Percentiles rank a stretch among this genome's conserved stretches.
These are phyloP conservation scores for Cyamopsis tetragonoloba DNA, from an alignment of 306 rosid genomes.

Conservation along the genomic window DNA sequence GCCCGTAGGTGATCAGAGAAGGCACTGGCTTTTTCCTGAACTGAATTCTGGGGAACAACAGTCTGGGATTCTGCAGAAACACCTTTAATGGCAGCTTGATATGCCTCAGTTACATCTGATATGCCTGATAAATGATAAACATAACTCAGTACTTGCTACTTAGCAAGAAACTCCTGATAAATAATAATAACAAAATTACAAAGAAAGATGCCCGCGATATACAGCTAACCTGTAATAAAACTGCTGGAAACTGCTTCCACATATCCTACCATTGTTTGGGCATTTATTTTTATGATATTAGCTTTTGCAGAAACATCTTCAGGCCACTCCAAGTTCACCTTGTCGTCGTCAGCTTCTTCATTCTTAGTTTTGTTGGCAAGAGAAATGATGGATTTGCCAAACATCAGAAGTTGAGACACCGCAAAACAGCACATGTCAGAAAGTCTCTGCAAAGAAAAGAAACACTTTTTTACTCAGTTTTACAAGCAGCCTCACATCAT, in stretches of 20 bases:
- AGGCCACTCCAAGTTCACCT: slow-evolving; percentile 73
- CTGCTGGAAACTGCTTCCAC: slow-evolving; percentile 84
- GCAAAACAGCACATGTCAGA: slow-evolving; percentile 93
- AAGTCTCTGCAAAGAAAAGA: slow-evolving; percentile 70
- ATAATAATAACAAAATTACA: not conserved
- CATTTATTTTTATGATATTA: slow-evolving; percentile 75
- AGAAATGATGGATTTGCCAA: slow-evolving; percentile 79
- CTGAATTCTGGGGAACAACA: slow-evolving; percentile 44
- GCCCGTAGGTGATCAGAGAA: slow-evolving; percentile 58
- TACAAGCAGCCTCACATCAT: not conserved
- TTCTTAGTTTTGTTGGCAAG: slow-evolving; percentile 59
- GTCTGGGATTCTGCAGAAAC: slow-evolving; percentile 55
- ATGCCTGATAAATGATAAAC: slow-evolving; percentile 48
- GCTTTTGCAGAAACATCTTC: slow-evolving; percentile 85
- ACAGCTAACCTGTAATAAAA: slow-evolving; percentile 72
- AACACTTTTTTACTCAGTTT: slow-evolving; percentile 4
- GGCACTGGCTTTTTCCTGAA: slow-evolving; percentile 66
- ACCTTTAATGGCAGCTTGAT: slow-evolving; percentile 73
- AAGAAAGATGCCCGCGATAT: not conserved
- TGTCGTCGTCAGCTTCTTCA: slow-evolving; percentile 42
- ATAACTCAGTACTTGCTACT: not conserved
- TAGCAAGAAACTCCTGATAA: not conserved
- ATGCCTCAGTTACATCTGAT: slow-evolving; percentile 84
- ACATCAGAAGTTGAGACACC: slow-evolving; percentile 73
- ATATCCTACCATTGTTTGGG: slow-evolving; percentile 68